These are phyloP conservation scores for Pleurotus tuber-regium DNA, from an alignment of 768 basidiomycete species.

Conservation along the genomic window DNA sequence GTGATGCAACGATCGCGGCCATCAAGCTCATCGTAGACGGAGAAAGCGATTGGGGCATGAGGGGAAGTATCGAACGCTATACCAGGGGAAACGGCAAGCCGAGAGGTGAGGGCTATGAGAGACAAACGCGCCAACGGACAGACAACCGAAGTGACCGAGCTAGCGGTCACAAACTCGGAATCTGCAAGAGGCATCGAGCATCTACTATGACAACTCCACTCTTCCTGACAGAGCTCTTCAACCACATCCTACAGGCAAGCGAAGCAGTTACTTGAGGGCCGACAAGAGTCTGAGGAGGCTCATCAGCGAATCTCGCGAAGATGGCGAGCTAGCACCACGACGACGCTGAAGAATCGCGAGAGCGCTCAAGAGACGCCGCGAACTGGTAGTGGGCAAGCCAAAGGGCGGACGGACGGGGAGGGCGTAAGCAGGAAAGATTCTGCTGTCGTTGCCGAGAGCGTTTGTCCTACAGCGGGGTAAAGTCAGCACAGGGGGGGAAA, in stretches of 20 bases:
- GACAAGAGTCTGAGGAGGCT: neutral
- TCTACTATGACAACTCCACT: neutral
- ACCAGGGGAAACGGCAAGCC: no score
- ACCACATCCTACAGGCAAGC: slow-evolving; percentile 5
- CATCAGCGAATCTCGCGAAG: neutral
- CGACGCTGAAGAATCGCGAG: slow-evolving; percentile 1
- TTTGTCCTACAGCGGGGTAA: slow-evolving; percentile 19
- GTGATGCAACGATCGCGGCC: neutral
- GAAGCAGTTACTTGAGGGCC: neutral
- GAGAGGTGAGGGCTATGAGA: no score
- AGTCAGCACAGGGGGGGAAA: no score
- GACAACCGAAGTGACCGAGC: neutral
- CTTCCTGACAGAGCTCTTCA: neutral
- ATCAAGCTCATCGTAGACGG: slow-evolving; percentile 6
- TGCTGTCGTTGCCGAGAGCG: slow-evolving; percentile 13
- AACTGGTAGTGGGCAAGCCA: slow-evolving; percentile 15
- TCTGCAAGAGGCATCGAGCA: slow-evolving; percentile 4
- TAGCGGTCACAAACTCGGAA: neutral
- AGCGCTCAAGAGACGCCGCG: neutral
- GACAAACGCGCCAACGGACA: neutral
- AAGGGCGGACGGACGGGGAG: slow-evolving; percentile 20
- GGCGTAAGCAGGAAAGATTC: no score
- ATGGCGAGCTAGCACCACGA: neutral
- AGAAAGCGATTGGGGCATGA: slow-evolving; percentile 1
- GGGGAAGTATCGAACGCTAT: neutral